Evolutionary conservation across 331 rosid species (phyloP).

Genomic region (Stylosanthes scabra): DNA sequence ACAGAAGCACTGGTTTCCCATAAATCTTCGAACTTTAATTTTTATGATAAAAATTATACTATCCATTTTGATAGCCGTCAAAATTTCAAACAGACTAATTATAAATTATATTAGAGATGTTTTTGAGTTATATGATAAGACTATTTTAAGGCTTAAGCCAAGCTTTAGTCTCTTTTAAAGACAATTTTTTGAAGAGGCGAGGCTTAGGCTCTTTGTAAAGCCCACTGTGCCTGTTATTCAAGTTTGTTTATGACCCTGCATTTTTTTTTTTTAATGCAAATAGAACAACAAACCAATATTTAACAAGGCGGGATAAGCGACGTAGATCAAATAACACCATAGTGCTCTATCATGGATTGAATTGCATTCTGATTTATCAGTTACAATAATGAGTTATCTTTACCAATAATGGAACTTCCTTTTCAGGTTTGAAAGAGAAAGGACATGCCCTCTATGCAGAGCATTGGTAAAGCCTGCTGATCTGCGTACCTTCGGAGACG

Average conservation of each 20-base stretch:
- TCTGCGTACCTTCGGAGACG: slow-evolving; percentile 80
- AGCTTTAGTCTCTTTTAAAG: too few relatives aligned
- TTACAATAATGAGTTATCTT: neutral
- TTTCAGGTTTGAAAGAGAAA: slow-evolving; percentile 93
- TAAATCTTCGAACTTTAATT: neutral
- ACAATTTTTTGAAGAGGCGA: too few relatives aligned
- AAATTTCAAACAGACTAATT: slow-evolving; percentile 6
- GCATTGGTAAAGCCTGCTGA: slow-evolving; percentile 87
- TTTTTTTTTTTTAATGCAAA: too few relatives aligned
- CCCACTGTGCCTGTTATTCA: too few relatives aligned
- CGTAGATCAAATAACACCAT: too few relatives aligned
- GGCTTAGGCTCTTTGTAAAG: too few relatives aligned
- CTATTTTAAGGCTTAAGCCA: neutral
- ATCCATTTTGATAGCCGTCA: neutral
- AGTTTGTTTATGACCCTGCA: too few relatives aligned
- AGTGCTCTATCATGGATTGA: too few relatives aligned
- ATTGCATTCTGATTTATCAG: slow-evolving; percentile 19
- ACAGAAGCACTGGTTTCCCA: slow-evolving; percentile 10
- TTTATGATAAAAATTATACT: slow-evolving; percentile 4
- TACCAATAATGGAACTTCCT: slow-evolving; percentile 30
- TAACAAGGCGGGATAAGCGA: too few relatives aligned
- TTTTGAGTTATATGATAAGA: neutral
- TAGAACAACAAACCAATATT: too few relatives aligned
- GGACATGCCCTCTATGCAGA: slow-evolving; percentile 94
- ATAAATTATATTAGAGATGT: neutral